Conservation (phyloP, 106 monocot genomes). For the Dendrobium huoshanense region DNA sequence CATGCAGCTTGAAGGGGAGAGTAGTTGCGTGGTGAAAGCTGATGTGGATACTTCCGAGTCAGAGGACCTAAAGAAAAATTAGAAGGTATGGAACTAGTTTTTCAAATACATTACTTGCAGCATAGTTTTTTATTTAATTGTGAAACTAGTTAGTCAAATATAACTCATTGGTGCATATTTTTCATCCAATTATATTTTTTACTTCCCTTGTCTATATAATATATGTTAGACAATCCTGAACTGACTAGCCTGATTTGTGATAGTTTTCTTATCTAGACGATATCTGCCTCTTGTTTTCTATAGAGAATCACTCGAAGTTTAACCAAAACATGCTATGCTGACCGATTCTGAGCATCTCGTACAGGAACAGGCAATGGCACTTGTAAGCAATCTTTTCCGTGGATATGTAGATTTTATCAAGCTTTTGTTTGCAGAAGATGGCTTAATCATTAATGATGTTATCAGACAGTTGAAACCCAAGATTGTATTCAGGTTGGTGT, state of each 20-base stretch:
- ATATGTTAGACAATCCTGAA: slow-evolving; percentile 3
- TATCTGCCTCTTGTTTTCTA: neutral
- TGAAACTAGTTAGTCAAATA: too few species aligned
- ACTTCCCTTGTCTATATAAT: too few species aligned
- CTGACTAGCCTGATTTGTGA: slow-evolving; percentile 63
- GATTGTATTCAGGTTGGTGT: slow-evolving; percentile 65
- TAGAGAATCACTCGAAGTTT: neutral
- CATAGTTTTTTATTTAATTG: too few species aligned
- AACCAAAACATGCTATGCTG: slow-evolving; percentile 8
- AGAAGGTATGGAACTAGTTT: too few species aligned
- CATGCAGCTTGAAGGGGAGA: too few species aligned
- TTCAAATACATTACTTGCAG: too few species aligned
- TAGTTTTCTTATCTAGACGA: slow-evolving; percentile 15
- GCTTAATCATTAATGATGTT: slow-evolving; percentile 41
- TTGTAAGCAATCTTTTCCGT: slow-evolving; percentile 60
- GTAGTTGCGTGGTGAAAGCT: too few species aligned
- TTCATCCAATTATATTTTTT: too few species aligned
- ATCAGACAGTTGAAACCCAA: slow-evolving; percentile 47
- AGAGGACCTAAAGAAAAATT: too few species aligned
- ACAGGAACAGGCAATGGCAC: slow-evolving; percentile 77
- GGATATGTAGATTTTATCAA: slow-evolving; percentile 40
- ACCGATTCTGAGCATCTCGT: slow-evolving; percentile 68
- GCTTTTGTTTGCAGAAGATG: slow-evolving; percentile 34
- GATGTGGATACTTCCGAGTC: too few species aligned
- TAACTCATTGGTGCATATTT: too few species aligned